Evolutionary conservation across 2,329 filamentous ascomycete genomes (phyloP), one percentile per base, ranked within the genome.

Genomic region (Podosphaera xanthii): DNA sequence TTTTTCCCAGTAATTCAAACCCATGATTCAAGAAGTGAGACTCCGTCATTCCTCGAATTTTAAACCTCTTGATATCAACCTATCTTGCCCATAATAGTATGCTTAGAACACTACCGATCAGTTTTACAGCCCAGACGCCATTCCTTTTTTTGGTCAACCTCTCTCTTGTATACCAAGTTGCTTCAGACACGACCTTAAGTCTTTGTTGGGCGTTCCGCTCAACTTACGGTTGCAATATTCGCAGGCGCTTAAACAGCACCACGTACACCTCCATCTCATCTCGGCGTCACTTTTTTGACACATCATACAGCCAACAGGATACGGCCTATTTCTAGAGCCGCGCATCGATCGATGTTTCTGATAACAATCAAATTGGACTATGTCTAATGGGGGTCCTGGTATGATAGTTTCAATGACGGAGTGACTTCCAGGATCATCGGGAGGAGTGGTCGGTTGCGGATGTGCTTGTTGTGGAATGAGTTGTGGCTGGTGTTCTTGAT

Each of bases 231-330:
- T 67, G 60, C 68, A 70, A 36, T 52, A 59, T n/a, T 60, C 63
- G 60, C 68, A 70, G 30, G 65, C 63, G 52, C 67, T 65, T 38
- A 70, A 55, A 58, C 65, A 69, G 53, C 68, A 70, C 68, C 68
- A 70, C 31, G 63, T 63, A 55, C 68, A 70, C 49, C 62, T 63
- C 65, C 65, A 69, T 30, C 66, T 59, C 22, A 55, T 62, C 36
- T 68, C 65, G 2, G 59, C 61, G 50, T 70, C 68, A 36, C 61
- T 62, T 52, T 61, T 65, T 35, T 62, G 58, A 60, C 68, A 70
- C 5, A 69, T 60, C 67, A 67, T 67, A 58, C 68, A 70, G 7
- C 61, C 64, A n/a, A 68, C 62, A 0, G 68, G 66, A 60, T 64
- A 69, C 2, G 66, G 6, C 7, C 57, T 61, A 48, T 69, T 70